phyloP scores from a whole-genome alignment of 1,284 basidiomycete species.

The Macrocystidia cucumis region DNA sequence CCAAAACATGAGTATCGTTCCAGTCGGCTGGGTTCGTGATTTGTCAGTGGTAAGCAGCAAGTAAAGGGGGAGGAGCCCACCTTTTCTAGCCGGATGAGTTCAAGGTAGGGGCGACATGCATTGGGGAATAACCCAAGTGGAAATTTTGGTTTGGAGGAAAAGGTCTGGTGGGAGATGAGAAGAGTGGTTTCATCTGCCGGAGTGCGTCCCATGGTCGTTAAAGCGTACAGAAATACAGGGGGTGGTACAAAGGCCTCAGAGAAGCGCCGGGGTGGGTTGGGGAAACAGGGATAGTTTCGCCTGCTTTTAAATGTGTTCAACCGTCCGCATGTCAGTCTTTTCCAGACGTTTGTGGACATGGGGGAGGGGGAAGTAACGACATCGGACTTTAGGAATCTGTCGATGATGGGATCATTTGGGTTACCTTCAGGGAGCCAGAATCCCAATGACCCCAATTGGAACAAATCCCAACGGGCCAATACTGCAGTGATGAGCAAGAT shows the following conservation, averaged over 20 bases:
- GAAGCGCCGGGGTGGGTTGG: neutral
- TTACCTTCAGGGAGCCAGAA: conserved; percentile 2
- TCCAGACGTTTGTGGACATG: no score
- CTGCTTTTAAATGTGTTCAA: conserved; percentile 6
- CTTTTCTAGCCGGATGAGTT: conserved; percentile 44
- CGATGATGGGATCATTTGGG: conserved; percentile 4
- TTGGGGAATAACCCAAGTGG: conserved; percentile 23
- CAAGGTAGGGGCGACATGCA: conserved; percentile 33
- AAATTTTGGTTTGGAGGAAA: conserved; percentile 15
- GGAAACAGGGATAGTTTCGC: neutral
- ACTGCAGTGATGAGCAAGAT: no score
- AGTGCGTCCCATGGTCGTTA: conserved; percentile 16
- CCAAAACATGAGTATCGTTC: conserved; percentile 48
- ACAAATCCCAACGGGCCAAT: no score
- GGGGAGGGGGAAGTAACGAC: conserved; percentile 1
- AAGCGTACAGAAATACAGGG: conserved; percentile 2
- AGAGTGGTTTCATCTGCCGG: conserved; percentile 17
- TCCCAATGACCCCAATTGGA: no score
- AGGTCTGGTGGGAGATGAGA: conserved; percentile 16
- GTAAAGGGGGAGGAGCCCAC: conserved; percentile 16
- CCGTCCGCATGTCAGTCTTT: no score
- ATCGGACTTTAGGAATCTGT: conserved; percentile 2
- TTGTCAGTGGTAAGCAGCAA: neutral
- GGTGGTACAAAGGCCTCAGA: no score
- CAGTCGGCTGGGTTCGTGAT: conserved; percentile 35